Conservation (phyloP, 1,284 basidiomycete species). For the Chiua sp. region DNA sequence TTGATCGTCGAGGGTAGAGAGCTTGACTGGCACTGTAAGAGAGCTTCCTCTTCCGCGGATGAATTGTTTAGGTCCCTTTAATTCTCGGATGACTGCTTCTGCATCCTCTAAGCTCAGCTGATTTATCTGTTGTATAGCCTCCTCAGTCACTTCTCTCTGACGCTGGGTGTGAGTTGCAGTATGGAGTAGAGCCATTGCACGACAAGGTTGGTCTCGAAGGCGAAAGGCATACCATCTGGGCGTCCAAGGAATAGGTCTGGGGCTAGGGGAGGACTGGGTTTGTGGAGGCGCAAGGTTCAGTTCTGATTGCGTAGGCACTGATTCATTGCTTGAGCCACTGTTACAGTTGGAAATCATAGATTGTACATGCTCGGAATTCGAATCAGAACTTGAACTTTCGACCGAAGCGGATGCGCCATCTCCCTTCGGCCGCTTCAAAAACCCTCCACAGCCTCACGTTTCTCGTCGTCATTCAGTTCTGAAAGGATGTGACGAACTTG, state of each 20-base stretch:
- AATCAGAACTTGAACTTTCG: no score
- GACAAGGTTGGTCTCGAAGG: neutral
- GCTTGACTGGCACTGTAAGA: neutral
- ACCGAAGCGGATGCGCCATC: neutral
- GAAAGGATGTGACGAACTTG: neutral
- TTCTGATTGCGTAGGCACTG: no score
- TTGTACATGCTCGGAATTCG: no score
- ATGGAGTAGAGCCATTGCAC: conserved; percentile 1
- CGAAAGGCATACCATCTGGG: conserved; percentile 1
- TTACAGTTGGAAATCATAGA: no score
- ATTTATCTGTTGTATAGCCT: conserved; percentile 1
- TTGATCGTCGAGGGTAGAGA: conserved; percentile 9
- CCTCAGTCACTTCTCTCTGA: neutral
- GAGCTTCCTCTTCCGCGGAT: neutral
- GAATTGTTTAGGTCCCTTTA: neutral
- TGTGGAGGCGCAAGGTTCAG: no score
- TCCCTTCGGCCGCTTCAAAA: conserved; percentile 4
- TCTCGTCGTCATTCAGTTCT: neutral
- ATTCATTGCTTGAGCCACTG: no score
- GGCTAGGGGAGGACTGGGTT: no score
- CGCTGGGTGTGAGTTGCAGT: neutral
- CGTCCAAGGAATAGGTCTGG: neutral
- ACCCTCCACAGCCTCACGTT: neutral
- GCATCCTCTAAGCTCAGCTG: neutral
- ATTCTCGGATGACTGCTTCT: neutral